Evolutionary conservation across 345 rosid genomes (phyloP), one percentile per base, ranked within the genome.

Genomic region (Litchi chinensis): DNA sequence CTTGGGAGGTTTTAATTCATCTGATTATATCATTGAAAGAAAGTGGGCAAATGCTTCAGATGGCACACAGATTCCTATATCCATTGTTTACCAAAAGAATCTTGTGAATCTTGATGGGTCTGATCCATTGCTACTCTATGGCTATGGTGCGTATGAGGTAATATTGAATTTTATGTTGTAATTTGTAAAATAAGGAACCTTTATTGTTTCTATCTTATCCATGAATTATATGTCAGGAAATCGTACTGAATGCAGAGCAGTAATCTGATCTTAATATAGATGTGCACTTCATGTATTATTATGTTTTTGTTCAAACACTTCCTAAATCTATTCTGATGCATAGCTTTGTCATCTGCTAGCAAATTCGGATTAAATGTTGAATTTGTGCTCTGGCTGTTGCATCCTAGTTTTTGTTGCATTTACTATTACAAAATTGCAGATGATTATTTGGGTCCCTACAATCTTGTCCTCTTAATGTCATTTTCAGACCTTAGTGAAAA

Each of bases 81-180:
- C 98, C 52, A 82, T 92, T 82, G 95, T 89, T 76, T 93, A 90
- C 62, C 87, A 73, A 79, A 93, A 89, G 84, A 81, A 88, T 44
- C 84, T 88, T 78, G 98, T 92, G 83, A 93, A 91, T 79, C 89
- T 93, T 37, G 95, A 95, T 85, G 97, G 95, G 18, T 89, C 97
- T 77, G 91, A 95, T 84, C 95, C 95, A 0, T 65, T 91, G 39
- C 80, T 91, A 80, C 98, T 95, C 40, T 88, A 93, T 78, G 52
- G 52, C 64, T 95, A 95, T 84, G 99, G 99, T 81, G 91, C 99
- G 43, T 95, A 95, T 78, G 98, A 92, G 99, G 99, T 95, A 90
- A 46, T 11, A 46, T 5, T 46, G 52, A 46, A 46, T 46, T 46
- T 46, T 8, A 46, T 46, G 52, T 8, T 46, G 52, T 46, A 11